Evolutionary conservation across 2,329 filamentous ascomycete genomes (phyloP), one percentile per base, ranked within the genome.

Genomic region (Cladobotryum mycophilum): DNA sequence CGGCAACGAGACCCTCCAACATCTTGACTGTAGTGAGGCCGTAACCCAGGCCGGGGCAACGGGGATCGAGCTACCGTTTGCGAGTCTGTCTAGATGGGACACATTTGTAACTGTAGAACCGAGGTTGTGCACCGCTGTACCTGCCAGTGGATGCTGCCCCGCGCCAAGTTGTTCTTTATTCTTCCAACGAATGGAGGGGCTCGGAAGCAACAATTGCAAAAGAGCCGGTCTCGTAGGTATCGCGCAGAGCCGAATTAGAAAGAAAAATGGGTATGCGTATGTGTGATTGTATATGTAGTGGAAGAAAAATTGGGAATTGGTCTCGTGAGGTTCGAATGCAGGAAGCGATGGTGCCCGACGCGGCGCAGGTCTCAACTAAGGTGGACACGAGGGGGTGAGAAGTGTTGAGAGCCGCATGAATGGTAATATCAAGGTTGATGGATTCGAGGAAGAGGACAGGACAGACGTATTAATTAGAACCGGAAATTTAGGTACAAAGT

Each of bases 1-100:
- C 95, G 62, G 93, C 90, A 57, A 97, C 93, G 61, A 99, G 80
- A 60, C 91, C 89, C 80, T 99, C 93, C 74, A 99, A 83, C 93
- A 99, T 99, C 64, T 68, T 78, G 78, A 73, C 69, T 68, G 69
- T 62, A 61, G 64, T 69, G 66, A 67, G 76, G 82, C 78, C 86
- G 81, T 89, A 64, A 86, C 82, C 86, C 86, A 66, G 87, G 85
- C 82, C 75, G 72, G 83, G 52, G 84, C 54, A 56, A 58, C 53
- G 48, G 53, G 57, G 42, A 33, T 50, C 42, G 50, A 50, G 49
- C n/a, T 47, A 41, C 45, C 43, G 36, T 37, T 48, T 37, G 40
- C 41, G 30, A n/a, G 33, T 17, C 47, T 58, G 33, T 18, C 47
- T 58, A 60, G 20, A 36, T 35, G 52, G 36, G 34, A 53, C 45